Evolutionary conservation across 306 rosid genomes (phyloP).

Genomic region (Lathyrus aphaca): DNA sequence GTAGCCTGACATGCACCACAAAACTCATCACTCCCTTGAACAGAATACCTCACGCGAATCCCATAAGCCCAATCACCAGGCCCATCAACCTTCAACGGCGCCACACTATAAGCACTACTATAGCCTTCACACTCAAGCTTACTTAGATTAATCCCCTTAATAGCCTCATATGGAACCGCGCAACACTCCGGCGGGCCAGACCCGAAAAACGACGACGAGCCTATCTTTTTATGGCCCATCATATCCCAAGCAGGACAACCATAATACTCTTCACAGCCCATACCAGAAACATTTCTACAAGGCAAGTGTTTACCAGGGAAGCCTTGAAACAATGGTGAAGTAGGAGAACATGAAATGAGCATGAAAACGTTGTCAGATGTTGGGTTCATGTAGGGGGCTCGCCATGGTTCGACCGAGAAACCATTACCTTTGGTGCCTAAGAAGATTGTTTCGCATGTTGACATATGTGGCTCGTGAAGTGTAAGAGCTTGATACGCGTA

Average conservation of each 20-base stretch:
- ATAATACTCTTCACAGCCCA: slow-evolving; percentile 91
- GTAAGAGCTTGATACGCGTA: slow-evolving; percentile 88
- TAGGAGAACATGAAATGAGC: slow-evolving; percentile 88
- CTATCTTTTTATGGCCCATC: slow-evolving; percentile 59
- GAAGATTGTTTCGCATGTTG: slow-evolving; percentile 71
- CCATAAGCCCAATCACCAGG: slow-evolving; percentile 82
- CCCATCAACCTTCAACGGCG: slow-evolving; percentile 79
- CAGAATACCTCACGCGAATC: slow-evolving; percentile 82
- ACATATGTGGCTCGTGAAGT: slow-evolving; percentile 92
- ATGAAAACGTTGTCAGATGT: slow-evolving; percentile 81
- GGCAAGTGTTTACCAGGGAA: slow-evolving; percentile 89
- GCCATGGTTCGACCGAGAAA: slow-evolving; percentile 78
- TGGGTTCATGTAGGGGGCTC: slow-evolving; percentile 75
- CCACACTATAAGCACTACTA: slow-evolving; percentile 85
- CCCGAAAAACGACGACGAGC: slow-evolving; percentile 51
- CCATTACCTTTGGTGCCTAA: slow-evolving; percentile 80
- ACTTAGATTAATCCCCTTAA: slow-evolving; percentile 73
- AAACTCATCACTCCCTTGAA: slow-evolving; percentile 71
- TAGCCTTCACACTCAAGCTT: slow-evolving; percentile 90
- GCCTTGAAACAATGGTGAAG: slow-evolving; percentile 88
- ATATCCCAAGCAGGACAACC: slow-evolving; percentile 85
- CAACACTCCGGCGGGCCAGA: slow-evolving; percentile 88
- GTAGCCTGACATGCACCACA: slow-evolving; percentile 90
- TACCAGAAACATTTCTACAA: slow-evolving; percentile 84
- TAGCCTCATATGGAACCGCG: slow-evolving; percentile 69